These are phyloP conservation scores for Vigna mungo DNA, from an alignment of 306 rosid genomes.

Conservation along the genomic window DNA sequence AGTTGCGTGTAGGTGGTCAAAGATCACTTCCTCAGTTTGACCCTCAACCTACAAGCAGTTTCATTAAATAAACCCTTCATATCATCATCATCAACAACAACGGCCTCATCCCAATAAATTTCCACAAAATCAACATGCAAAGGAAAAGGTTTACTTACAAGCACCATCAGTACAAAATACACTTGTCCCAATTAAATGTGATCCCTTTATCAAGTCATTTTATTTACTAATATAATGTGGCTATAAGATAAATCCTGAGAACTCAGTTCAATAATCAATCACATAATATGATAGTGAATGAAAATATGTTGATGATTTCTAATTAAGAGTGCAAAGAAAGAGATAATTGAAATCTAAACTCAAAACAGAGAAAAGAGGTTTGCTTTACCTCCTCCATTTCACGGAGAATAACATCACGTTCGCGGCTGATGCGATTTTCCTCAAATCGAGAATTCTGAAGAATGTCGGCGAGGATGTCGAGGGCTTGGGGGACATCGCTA, in stretches of 20 bases:
- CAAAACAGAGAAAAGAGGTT: not conserved
- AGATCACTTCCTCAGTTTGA: slow-evolving; percentile 91
- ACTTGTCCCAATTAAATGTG: not conserved
- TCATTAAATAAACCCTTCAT: not conserved
- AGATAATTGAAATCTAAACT: no score
- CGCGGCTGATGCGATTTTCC: slow-evolving; percentile 71
- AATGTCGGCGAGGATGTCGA: slow-evolving; percentile 78
- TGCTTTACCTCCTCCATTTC: slow-evolving; percentile 88
- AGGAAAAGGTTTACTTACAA: not conserved
- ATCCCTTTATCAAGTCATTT: not conserved
- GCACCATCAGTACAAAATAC: not conserved
- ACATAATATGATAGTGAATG: not conserved
- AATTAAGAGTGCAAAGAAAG: not conserved
- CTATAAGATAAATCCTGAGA: not conserved
- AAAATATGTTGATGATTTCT: not conserved
- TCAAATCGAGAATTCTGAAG: slow-evolving; percentile 85
- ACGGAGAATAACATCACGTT: slow-evolving; percentile 85
- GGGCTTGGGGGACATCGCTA: slow-evolving; percentile 69
- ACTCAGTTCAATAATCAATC: not conserved
- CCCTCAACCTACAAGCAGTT: slow-evolving; percentile 76
- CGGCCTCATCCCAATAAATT: not conserved
- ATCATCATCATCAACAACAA: not conserved
- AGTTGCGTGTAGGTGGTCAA: slow-evolving; percentile 91
- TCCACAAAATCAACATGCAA: not conserved
- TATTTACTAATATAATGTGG: not conserved